Base-by-base conservation (phyloP, 2,329 filamentous ascomycete species). In the Ascochyta viciae-villosae region DNA sequence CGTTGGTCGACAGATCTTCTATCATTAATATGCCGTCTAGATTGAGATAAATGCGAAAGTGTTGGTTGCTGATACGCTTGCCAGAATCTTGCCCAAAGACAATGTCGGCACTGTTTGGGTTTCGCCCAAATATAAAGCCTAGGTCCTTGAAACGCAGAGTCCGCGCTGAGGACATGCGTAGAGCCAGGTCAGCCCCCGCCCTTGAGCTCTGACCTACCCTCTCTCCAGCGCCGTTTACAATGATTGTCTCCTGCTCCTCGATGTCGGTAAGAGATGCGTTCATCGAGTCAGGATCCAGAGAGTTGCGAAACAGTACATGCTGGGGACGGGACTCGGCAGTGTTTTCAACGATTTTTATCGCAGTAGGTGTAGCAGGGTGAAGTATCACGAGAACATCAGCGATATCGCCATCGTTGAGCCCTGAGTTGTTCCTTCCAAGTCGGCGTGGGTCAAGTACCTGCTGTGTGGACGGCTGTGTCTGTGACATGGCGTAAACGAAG, bases 1-100 rank as follows among this genome's bases (percentile, higher is more conserved):
- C 95, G 69, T 98, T 99, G n/a, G 92, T 97, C 0, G 95, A 98
- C 72, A 88, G 85, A 71, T 99, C 95, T 74, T 96, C 89, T 12
- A 98, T 80, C 92, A 99, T 96, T 62, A 97, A 83, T 53, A 90
- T 88, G 26, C 90, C 91, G 61, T 91, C 86, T n/a, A 87, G 81
- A 67, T 96, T 99, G 66, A 96, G 83, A 71, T 89, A 96, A 59
- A 99, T 96, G 49, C 92, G 89, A 74, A 98, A 99, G 74, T 99
- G 95, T n/a, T 90, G 83, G 72, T 98, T 97, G 80, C 94, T 98
- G 57, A 99, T 84, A 39, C 90, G 85, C 72, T 86, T 89, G 48
- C 85, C 80, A 0, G 85, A 84, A 63, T 94, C 89, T 40, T 70
- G 82, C 33, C 79, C 75, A 43, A 91, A 86, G 54, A 88, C 77